Evolutionary conservation across 345 rosid genomes (phyloP).

Genomic region (Leavenworthia alabamica): DNA sequence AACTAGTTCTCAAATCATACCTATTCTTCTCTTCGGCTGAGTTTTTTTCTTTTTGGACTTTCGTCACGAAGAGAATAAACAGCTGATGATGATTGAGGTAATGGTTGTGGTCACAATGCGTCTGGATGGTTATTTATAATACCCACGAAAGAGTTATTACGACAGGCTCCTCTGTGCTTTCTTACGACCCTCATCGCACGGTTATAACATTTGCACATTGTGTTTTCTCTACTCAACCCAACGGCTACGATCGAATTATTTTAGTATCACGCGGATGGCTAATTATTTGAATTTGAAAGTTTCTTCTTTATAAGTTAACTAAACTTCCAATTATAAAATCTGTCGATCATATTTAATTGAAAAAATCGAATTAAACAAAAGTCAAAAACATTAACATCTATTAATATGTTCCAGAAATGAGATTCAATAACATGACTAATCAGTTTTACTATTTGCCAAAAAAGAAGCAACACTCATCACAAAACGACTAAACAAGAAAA

Average conservation of each 20-base stretch:
- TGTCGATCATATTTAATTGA: neutral
- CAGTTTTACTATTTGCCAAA: too few relatives aligned
- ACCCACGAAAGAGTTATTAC: neutral
- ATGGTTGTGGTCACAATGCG: neutral
- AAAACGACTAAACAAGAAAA: neutral
- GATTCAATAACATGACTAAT: constrained; percentile 1
- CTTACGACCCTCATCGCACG: constrained; percentile 37
- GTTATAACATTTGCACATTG: constrained; percentile 29
- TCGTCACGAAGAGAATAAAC: neutral
- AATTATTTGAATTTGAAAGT: neutral
- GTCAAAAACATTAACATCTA: constrained; percentile 1
- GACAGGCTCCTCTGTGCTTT: constrained; percentile 50
- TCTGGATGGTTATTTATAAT: constrained; percentile 17
- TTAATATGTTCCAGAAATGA: neutral
- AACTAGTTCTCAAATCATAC: neutral
- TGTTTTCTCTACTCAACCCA: constrained; percentile 41
- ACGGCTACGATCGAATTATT: constrained; percentile 36
- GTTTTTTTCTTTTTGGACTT: neutral
- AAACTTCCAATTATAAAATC: neutral
- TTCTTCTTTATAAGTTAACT: too few relatives aligned
- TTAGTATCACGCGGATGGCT: constrained; percentile 41
- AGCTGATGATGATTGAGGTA: neutral
- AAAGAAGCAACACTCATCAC: constrained; percentile 11
- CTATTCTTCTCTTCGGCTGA: constrained; percentile 7
- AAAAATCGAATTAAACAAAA: neutral